phyloP scores from a whole-genome alignment of 139 green algal species.

The Picochlorum sp. region DNA sequence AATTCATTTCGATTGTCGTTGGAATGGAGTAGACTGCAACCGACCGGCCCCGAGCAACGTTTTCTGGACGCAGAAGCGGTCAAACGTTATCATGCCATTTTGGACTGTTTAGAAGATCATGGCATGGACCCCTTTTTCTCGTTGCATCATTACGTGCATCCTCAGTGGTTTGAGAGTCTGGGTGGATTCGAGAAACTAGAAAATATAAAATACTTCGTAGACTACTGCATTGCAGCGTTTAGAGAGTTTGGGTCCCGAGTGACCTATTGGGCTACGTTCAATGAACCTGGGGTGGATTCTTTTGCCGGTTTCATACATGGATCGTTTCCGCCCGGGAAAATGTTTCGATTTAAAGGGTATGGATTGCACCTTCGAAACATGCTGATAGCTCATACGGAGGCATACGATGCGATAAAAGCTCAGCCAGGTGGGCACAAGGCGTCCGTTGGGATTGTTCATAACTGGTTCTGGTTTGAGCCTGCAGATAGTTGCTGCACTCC shows the following conservation, averaged over 20 bases:
- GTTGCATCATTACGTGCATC: constrained; percentile 77
- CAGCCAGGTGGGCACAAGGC: constrained; percentile 23
- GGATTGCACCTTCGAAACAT: constrained; percentile 25
- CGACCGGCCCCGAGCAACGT: constrained; percentile 18
- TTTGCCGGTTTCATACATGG: constrained; percentile 65
- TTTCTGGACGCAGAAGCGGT: constrained; percentile 50
- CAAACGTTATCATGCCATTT: constrained; percentile 33
- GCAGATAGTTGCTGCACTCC: constrained; percentile 9
- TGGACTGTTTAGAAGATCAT: constrained; percentile 19
- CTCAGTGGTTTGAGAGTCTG: constrained; percentile 67
- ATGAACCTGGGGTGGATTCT: constrained; percentile 56
- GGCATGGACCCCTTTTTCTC: constrained; percentile 62
- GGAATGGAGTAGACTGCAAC: constrained; percentile 70
- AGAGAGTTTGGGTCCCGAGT: constrained; percentile 43
- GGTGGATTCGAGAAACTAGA: constrained; percentile 57
- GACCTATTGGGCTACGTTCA: constrained; percentile 73
- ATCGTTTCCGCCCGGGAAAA: constrained; percentile 47
- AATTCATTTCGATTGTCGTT: constrained; percentile 71
- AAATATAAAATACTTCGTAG: constrained; percentile 69
- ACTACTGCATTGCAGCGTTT: constrained; percentile 44
- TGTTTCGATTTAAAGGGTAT: constrained; percentile 21
- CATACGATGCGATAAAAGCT: constrained; percentile 57
- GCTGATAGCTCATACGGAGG: constrained; percentile 38
- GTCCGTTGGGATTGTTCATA: constrained; percentile 44
- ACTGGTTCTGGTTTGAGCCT: constrained; percentile 40